phyloP scores from a whole-genome alignment of 78 protist species.

The Dictyostelium capitatum region DNA sequence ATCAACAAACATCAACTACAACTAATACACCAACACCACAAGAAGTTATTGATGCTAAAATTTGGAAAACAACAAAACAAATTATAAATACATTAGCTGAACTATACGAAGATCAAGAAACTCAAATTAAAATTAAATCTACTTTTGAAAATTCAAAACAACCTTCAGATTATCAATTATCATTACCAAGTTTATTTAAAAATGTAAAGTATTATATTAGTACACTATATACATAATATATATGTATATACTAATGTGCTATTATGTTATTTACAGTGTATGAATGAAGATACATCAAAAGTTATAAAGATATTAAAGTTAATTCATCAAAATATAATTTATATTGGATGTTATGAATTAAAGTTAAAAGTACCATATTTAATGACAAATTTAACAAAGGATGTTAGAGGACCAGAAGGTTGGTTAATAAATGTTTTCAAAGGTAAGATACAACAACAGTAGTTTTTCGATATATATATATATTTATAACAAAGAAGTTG shows the following conservation, averaged over 20 bases:
- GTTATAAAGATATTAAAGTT: slow-evolving; percentile 48
- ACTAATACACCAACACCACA: slow-evolving; percentile 4
- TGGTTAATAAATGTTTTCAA: slow-evolving; percentile 22
- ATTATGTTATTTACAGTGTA: not conserved
- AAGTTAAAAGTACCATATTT: slow-evolving; percentile 39
- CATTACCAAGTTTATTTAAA: slow-evolving; percentile 5
- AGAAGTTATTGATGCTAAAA: slow-evolving; percentile 7
- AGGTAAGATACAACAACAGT: slow-evolving; percentile 30
- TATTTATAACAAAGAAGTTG: no score
- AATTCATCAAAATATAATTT: slow-evolving; percentile 63
- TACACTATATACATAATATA: no score
- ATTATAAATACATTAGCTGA: slow-evolving; percentile 10
- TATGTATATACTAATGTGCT: not conserved
- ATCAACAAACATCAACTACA: not conserved
- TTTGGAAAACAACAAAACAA: slow-evolving; percentile 19
- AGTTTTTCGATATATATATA: no score
- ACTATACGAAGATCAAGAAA: slow-evolving; percentile 15
- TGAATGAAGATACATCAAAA: slow-evolving; percentile 15
- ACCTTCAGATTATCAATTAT: slow-evolving; percentile 49
- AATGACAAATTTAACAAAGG: slow-evolving; percentile 43
- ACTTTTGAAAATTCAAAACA: not conserved
- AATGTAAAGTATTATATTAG: not conserved
- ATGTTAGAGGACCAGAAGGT: slow-evolving; percentile 59
- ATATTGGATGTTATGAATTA: slow-evolving; percentile 62
- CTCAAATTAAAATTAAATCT: not conserved